Evolutionary conservation across 1,284 basidiomycete genomes (phyloP), one percentile per base, ranked within the genome.

Genomic region (Pseudozyma hubeiensis): DNA sequence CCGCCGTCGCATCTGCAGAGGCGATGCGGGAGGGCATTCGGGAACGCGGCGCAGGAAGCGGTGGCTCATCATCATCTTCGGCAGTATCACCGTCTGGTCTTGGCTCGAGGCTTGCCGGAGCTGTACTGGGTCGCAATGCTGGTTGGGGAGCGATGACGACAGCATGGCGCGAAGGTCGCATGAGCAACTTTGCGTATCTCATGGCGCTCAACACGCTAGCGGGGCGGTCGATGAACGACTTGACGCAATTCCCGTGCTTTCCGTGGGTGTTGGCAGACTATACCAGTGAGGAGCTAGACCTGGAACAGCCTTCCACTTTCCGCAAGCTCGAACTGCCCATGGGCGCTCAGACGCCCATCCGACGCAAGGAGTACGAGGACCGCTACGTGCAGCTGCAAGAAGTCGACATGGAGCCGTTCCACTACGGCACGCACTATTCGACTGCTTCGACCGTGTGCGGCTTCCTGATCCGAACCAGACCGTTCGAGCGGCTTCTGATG

Each of bases 401-500:
- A 80, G 91, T 93, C 56, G 91, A 95, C 1, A 85, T 85, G 86
- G 93, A 97, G 81, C 67, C 67, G 8, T 66, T 73, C 66, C 79
- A 80, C 63, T 82, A 80, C 50, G 84, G 93, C 49, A 97, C 95
- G 1, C 95, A 97, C 83, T 98, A 95, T 83, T 93, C 92, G 77
- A 96, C 93, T 6, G 96, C 94, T 0, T 96, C 97, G 91, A 97
- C 94, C 64, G 93, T 96, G 35, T 96, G 94, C 86, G 94, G 96
- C 75, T 97, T 92, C 86, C 86, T 97, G 80, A 96, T 98, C 66
- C 89, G 95, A 11, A 86, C 96, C 77, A 90, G 92, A 10, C 95
- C 95, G 0, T 83, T 78, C 52, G 74, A 81, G 45, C 64, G 75
- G 7, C 40, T 80, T 29, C 59, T 82, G 37, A 68, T 78, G 40